Conservation (phyloP, 2,329 filamentous ascomycete species). For the Diplodia mutila region DNA sequence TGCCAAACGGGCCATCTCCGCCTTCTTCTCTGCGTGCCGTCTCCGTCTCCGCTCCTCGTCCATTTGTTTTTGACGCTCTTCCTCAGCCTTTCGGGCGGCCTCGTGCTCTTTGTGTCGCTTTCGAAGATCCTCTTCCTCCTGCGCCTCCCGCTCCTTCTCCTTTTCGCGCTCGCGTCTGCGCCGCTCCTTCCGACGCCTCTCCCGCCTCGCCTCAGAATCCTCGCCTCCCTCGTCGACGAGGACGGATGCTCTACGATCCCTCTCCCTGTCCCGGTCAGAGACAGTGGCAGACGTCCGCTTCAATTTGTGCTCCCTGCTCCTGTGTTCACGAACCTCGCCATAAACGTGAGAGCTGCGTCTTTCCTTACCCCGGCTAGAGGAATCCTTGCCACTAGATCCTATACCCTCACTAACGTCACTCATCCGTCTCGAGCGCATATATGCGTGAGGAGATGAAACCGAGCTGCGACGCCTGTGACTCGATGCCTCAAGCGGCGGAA, state of each 20-base stretch:
- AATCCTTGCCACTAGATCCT: not conserved
- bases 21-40: not conserved
- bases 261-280: not conserved
- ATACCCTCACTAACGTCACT: conserved; percentile 7
- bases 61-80: not conserved
- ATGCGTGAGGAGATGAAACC: not conserved
- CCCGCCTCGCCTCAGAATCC: conserved; percentile 1
- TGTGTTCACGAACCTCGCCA: not conserved
- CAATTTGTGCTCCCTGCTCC: not conserved
- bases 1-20: not conserved
- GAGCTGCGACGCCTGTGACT: not conserved
- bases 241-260: not conserved
- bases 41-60: not conserved
- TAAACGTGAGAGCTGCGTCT: not conserved
- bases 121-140: conserved; percentile 12
- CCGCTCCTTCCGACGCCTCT: not conserved
- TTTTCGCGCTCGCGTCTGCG: not conserved
- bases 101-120: not conserved
- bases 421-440: not conserved
- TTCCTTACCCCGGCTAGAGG: conserved; percentile 1
- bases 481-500: not conserved
- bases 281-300: not conserved
- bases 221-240: not conserved
- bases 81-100: not conserved
- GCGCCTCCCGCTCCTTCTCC: conserved; percentile 35